Evolutionary conservation across 352 stramenopile genomes (phyloP).

Genomic region (Globisporangium irregulare): DNA sequence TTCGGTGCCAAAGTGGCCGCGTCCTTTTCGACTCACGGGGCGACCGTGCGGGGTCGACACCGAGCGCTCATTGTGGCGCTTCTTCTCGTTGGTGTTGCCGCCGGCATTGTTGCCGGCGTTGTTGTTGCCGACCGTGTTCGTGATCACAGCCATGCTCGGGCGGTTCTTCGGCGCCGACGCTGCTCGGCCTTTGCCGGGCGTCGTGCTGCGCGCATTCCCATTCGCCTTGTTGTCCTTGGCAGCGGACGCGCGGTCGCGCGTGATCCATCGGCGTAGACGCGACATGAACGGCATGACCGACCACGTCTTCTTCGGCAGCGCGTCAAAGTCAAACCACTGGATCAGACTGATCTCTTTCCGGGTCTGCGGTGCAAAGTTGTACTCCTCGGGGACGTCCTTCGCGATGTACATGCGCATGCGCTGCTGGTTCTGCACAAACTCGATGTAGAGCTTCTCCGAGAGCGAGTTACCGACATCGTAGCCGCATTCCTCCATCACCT

Average conservation of each 20-base stretch:
- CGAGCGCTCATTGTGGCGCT: conserved; percentile 44
- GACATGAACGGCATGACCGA: conserved; percentile 93
- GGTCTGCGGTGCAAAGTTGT: conserved; percentile 91
- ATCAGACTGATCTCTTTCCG: conserved; percentile 95
- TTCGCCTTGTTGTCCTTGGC: conserved; percentile 41
- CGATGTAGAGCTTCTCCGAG: conserved; percentile 72
- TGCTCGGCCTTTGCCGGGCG: conserved; percentile 47
- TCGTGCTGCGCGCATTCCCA: conserved; percentile 24
- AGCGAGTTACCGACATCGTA: conserved; percentile 86
- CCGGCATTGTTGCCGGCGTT: conserved; percentile 10
- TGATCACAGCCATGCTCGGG: conserved; percentile 34
- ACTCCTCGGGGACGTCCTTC: conserved; percentile 87
- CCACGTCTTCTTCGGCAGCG: conserved; percentile 92
- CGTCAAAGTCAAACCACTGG: conserved; percentile 88
- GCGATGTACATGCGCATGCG: conserved; percentile 93
- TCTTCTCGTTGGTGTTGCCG: conserved; percentile 29
- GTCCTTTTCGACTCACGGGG: conserved; percentile 38
- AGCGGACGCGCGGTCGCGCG: conserved; percentile 32
- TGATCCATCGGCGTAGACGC: conserved; percentile 90
- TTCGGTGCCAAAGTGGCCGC: conserved; percentile 84
- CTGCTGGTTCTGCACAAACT: conserved; percentile 87
- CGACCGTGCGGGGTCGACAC: conserved; percentile 67
- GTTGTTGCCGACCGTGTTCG: conserved; percentile 23
- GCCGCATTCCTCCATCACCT: conserved; percentile 92
- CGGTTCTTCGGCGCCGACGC: conserved; percentile 77